phyloP scores from a whole-genome alignment of 345 rosid species.

The Fremontodendron californicum region DNA sequence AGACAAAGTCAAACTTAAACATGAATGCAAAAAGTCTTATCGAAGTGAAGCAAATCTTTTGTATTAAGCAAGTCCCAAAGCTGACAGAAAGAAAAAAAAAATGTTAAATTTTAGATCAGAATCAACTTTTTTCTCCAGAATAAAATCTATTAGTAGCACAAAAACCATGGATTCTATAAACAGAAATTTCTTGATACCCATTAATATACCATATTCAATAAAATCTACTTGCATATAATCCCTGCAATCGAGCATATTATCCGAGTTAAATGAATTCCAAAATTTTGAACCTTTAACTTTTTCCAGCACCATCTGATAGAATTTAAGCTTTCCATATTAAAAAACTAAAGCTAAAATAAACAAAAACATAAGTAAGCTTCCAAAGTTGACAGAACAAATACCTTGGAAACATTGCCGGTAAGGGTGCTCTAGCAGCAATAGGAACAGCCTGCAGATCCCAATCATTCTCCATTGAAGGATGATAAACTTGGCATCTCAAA shows the following conservation, averaged over 20 bases:
- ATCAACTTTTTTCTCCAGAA: slow-evolving; percentile 15
- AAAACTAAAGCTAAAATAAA: background rate
- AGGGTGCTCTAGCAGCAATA: slow-evolving; percentile 61
- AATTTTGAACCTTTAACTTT: background rate
- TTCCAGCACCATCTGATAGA: background rate
- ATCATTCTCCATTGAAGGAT: slow-evolving; percentile 65
- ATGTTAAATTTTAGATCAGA: slow-evolving; percentile 6
- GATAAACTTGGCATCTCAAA: slow-evolving; percentile 3
- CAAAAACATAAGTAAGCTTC: background rate
- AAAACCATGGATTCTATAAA: slow-evolving; percentile 17
- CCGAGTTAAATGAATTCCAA: background rate
- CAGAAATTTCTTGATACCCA: slow-evolving; percentile 16
- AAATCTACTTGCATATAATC: background rate
- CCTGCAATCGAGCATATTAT: background rate
- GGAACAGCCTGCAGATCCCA: slow-evolving; percentile 97
- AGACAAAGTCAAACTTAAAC: background rate
- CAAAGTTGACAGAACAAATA: slow-evolving; percentile 10
- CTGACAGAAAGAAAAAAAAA: slow-evolving; percentile 1
- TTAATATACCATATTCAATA: background rate
- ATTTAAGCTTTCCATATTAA: background rate
- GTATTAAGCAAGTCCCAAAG: background rate
- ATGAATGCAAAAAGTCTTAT: background rate
- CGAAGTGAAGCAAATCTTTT: background rate
- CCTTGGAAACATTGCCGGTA: slow-evolving; percentile 64
- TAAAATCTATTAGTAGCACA: slow-evolving; percentile 6